phyloP scores from a whole-genome alignment of 306 rosid species.

The Lupinus albus region DNA sequence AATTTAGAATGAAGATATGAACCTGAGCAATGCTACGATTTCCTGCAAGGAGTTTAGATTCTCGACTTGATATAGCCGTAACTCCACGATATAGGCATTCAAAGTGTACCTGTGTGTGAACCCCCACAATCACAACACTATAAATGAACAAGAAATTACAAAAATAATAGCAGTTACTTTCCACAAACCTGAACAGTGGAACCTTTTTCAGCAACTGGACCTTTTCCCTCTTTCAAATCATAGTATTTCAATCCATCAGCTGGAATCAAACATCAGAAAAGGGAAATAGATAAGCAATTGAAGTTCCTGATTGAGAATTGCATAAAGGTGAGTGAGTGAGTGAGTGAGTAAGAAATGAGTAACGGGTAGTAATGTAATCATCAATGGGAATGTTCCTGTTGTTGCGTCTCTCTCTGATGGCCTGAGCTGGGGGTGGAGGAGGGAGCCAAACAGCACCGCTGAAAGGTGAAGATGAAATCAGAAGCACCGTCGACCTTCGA shows the following conservation, averaged over 20 bases:
- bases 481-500: constrained; percentile 67
- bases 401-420: constrained; percentile 76
- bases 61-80: constrained; percentile 85
- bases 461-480: constrained; percentile 60
- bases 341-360: background rate
- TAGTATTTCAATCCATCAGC: constrained; percentile 85
- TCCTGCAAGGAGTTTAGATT: constrained; percentile 90
- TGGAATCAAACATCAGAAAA: constrained; percentile 46
- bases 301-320: too few species aligned
- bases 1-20: constrained; percentile 13
- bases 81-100: constrained; percentile 85
- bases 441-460: constrained; percentile 45
- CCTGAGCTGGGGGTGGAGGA: constrained; percentile 49
- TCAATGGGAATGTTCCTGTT: constrained; percentile 66
- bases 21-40: constrained; percentile 89
- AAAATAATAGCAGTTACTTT: too few species aligned
- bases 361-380: constrained; percentile 66
- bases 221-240: constrained; percentile 84
- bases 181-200: constrained; percentile 75
- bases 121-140: too few species aligned
- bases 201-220: constrained; percentile 74
- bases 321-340: background rate
- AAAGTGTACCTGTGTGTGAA: constrained; percentile 93
- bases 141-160: constrained; percentile 24
- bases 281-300: background rate